Evolutionary conservation across 75 land plant genomes (phyloP), one percentile per base, ranked within the genome.

Genomic region (Cupressus sempervirens): DNA sequence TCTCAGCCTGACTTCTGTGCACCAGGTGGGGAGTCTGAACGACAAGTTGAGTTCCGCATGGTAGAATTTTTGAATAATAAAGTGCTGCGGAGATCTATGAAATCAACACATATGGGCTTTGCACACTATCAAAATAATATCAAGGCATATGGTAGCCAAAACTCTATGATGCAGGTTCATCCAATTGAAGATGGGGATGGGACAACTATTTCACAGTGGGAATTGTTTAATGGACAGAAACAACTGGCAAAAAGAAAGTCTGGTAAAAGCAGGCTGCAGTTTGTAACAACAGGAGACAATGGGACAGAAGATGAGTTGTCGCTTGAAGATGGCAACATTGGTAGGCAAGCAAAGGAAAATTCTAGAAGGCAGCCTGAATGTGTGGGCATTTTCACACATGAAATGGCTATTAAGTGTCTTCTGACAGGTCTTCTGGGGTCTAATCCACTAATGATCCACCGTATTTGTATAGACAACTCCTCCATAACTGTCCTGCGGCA

Each of bases 41-140:
- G 97, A 80, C 96, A 96, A 84, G 96, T 93, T 53, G 94, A 93
- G 58, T 94, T 91, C 75, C 92, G 97, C 18, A 93, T 94, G 95
- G 77, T 93, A 50, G 92, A 94, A 48, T 96, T 96, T 85, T 86
- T 96, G 7, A 96, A 94, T 83, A 91, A 89, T 62, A 88, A 87
- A 16, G 91, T 94, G 62, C 76, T 93, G 1, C 87, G 80, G 82
- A 74, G 86, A 50, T 86, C 91, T 62, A 87, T 88, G 41, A 90
- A 87, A 80, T 50, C 87, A 18, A 82, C 67, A 8, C 77, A 81
- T 18, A 88, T 67, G 80, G 86, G 88, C 34, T 70, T 88, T 29
- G 85, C 82, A 65, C 65, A 84, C 3, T 84, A 86, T 82, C 94
- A 85, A 45, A 87, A 73, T 85, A 88, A 88, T 75, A 87, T 32